Conservation (phyloP, 176 grass and related monocot species). For the Paspalum notatum region DNA sequence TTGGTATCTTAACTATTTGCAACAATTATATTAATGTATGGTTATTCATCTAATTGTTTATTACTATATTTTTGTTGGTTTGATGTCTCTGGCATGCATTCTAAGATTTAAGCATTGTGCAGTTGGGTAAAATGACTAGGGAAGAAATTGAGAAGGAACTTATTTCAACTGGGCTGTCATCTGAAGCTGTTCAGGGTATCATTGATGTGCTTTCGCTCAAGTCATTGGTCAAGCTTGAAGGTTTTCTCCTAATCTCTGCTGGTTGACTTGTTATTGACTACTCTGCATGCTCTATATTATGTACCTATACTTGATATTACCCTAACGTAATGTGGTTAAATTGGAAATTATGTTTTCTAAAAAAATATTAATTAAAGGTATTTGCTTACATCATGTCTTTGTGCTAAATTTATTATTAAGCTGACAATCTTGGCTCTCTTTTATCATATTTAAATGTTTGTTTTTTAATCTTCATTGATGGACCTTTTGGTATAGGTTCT, state of each 20-base stretch:
- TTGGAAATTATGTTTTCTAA: not conserved
- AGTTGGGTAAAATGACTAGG: slow-evolving; percentile 80
- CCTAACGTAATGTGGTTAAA: slow-evolving; percentile 12
- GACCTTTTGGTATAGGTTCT: slow-evolving; percentile 4
- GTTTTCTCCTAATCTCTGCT: slow-evolving; percentile 50
- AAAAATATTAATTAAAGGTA: not conserved
- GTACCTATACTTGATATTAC: slow-evolving; percentile 7
- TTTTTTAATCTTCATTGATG: slow-evolving; percentile 12
- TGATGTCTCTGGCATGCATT: slow-evolving; percentile 23
- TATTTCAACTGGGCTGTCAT: slow-evolving; percentile 60
- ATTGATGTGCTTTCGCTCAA: slow-evolving; percentile 84
- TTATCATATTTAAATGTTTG: not conserved
- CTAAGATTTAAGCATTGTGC: slow-evolving; percentile 31
- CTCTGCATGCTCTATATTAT: not conserved
- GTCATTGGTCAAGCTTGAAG: slow-evolving; percentile 78
- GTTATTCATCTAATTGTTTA: slow-evolving; percentile 30
- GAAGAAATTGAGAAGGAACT: slow-evolving; percentile 83
- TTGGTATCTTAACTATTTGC: not conserved
- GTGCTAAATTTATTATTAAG: not conserved
- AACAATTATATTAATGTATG: not conserved
- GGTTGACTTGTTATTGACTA: slow-evolving; percentile 3
- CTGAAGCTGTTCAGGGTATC: slow-evolving; percentile 77
- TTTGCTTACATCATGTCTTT: not conserved
- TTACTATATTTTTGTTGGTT: slow-evolving; percentile 25
- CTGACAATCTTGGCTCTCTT: not conserved